Conservation (phyloP, 768 basidiomycete species). For the Termitomyces eurrhizus region DNA sequence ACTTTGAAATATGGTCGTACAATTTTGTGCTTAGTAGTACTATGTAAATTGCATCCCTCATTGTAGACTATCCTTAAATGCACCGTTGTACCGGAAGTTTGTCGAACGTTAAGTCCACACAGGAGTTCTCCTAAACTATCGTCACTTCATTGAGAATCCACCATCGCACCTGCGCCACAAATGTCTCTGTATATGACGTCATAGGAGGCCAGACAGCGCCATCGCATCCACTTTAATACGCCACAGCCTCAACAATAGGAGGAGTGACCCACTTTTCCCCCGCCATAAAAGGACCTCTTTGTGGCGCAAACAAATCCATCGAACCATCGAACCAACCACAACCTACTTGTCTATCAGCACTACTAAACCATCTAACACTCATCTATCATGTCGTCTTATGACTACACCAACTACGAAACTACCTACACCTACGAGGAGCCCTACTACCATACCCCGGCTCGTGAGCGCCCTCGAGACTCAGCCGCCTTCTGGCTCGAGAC, state of each 20-base stretch:
- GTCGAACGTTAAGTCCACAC: background rate
- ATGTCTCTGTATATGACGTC: background rate
- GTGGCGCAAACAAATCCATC: background rate
- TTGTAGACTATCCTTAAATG: background rate
- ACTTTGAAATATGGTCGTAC: too few relatives aligned
- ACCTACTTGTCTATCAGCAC: background rate
- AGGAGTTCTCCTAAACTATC: background rate
- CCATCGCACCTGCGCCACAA: background rate
- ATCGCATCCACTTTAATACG: background rate
- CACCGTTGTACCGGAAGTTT: too few relatives aligned
- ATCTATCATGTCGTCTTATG: background rate
- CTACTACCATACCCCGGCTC: background rate
- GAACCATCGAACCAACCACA: background rate
- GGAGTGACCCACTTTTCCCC: conserved; percentile 4
- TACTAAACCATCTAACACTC: background rate
- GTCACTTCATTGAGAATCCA: background rate
- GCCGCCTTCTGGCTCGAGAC: background rate
- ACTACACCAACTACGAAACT: background rate
- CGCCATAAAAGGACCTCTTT: conserved; percentile 4
- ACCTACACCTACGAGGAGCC: background rate
- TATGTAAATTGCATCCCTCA: background rate
- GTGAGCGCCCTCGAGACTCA: background rate
- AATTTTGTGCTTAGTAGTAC: too few relatives aligned
- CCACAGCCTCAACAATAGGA: conserved; percentile 9
- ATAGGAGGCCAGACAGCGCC: background rate